Base-by-base conservation (phyloP, 2,329 filamentous ascomycete species). In the Monosporascus sp. region DNA sequence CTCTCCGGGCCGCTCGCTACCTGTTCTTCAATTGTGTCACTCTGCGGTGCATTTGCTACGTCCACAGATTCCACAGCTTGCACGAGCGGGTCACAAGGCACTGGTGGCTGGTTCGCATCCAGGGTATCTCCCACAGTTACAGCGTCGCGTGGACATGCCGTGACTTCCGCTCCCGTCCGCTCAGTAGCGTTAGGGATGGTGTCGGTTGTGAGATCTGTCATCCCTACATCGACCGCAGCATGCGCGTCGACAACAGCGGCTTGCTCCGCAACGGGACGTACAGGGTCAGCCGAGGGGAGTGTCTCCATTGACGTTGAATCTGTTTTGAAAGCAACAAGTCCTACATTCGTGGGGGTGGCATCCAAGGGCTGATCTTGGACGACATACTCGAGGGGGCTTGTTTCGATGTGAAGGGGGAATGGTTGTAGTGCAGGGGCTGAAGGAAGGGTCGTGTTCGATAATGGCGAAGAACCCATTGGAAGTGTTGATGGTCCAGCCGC, bases 381-480 rank as follows among this genome's bases (percentile, higher is more conserved):
- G 37, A 80, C 76, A 48, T 80, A 77, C 65, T 80, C 80, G 20
- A 81, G 64, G 1, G 78, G 78, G 50, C 78, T 82, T 3, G 78
- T 78, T 56, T 79, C 78, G 3, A 71, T 59, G 55, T 70, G 68
- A 3, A 71, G 67, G 0, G 60, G 52, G 22, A 58, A 51, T 35
- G 61, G 51, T 31, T 57, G 56, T 17, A 56, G 61, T 58, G 46
- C 66, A 37, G 48, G 55, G 27, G 48, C 17, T 37, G 72, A 65
- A 38, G 67, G 62, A 35, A 70, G 60, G n/a, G 54, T 64, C 51
- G 69, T 64, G 55, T 64, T 70, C 50, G 63, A 52, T 25, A 65
- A 63, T 37, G 49, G 37, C 24, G 51, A 59, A 17, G 54, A 50
- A 2, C 47, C 22, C 25, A 50, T 53, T 11, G 52, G 9, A 18